Base-by-base conservation (phyloP, 2,329 filamentous ascomycete species). In the Aureobasidium vineae region DNA sequence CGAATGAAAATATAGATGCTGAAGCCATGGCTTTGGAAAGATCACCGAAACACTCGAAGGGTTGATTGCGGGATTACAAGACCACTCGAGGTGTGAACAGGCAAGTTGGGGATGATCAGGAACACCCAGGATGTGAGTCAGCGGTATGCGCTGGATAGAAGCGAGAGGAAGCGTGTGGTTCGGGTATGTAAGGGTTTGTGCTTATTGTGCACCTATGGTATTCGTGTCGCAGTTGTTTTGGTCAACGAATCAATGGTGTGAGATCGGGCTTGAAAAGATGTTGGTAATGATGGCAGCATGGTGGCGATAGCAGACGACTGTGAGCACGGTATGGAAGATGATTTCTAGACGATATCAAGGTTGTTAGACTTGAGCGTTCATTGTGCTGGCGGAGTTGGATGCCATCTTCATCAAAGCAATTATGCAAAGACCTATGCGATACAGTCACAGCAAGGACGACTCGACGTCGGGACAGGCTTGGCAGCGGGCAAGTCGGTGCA, bases 1-100 rank as follows among this genome's bases (percentile, higher is more conserved):
- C 54, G 75, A 91, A 99, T 0, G 94, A 97, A 76, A 99, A 99
- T 71, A 99, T 91, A 15, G 94, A 97, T 67, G 95, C 94, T 91
- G 95, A 31, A 10, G 36, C 61, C 33, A 63, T 49, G 28, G 23
- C 7, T 43, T 43, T 13, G 38, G 11, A 8, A 31, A 49, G 45
- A 28, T 23, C 23, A 16, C 23, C 23, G 15, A 28, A 16, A 28
- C 6, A 16, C 0, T 8, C 19, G 5, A 6, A 33, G 15, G 31
- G 5, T 5, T n/a, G 28, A 1, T 52, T 33, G 15, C 15, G n/a
- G 28, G 41, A 19, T 3, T 19, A 16, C 26, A 3, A 19, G 7
- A 19, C n/a, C 19, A 5, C n/a, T 36, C 13, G 5, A 47, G 8
- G 19, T 28, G 21, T 21, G 2, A 7, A 36, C 4, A n/a, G 43